phyloP scores from a whole-genome alignment of 2,329 filamentous ascomycete genomes.

The Calonectria naviculata region DNA sequence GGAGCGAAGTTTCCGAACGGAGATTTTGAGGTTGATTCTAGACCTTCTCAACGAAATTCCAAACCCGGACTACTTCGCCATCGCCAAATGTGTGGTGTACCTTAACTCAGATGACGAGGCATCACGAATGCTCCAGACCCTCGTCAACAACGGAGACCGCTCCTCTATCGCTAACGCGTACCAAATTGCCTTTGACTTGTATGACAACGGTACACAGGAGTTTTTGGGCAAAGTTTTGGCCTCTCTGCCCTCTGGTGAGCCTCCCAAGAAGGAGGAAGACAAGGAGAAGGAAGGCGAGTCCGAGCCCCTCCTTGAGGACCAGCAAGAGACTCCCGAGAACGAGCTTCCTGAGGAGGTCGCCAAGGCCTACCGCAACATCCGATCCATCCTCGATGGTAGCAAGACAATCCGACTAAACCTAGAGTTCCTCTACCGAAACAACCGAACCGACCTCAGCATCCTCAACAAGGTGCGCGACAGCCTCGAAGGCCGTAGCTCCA shows the following conservation, averaged over 20 bases:
- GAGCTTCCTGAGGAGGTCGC: conserved; percentile 62
- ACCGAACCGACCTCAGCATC: conserved; percentile 90
- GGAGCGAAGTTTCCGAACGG: conserved; percentile 83
- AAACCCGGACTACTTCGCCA: conserved; percentile 95
- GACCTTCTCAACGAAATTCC: conserved; percentile 94
- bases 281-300: conserved; percentile 58
- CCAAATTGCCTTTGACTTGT: conserved; percentile 97
- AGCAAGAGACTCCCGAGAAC: conserved; percentile 66
- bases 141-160: conserved; percentile 83
- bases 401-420: conserved; percentile 95
- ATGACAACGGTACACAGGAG: conserved; percentile 98
- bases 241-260: conserved; percentile 72
- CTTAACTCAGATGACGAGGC: conserved; percentile 93
- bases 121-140: conserved; percentile 82
- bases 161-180: conserved; percentile 89
- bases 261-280: conserved; percentile 55
- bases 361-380: conserved; percentile 71
- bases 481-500: conserved; percentile 94
- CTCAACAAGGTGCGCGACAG: conserved; percentile 97
- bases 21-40: conserved; percentile 93
- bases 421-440: conserved; percentile 96
- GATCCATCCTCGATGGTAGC: conserved; percentile 82
- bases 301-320: conserved; percentile 60
- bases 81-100: conserved; percentile 97
- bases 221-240: conserved; percentile 92